Conservation (phyloP, 768 basidiomycete genomes). For the Tylopilus balloui region DNA sequence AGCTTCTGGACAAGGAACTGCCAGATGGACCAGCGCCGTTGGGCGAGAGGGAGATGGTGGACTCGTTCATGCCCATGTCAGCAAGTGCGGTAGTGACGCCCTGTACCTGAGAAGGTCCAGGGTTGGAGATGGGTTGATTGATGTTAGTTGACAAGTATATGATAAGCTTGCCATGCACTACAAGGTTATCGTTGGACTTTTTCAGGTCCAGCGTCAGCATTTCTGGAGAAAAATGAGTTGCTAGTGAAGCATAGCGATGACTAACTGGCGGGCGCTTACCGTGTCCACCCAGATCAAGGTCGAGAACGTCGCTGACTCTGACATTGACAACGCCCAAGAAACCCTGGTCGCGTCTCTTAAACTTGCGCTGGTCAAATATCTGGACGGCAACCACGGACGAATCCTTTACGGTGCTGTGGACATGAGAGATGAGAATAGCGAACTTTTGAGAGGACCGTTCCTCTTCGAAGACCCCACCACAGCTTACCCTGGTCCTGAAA, state of each 20-base stretch:
- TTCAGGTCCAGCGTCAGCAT: constrained; percentile 96
- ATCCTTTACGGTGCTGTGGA: constrained; percentile 83
- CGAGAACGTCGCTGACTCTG: constrained; percentile 83
- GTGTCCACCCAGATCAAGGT: constrained; percentile 89
- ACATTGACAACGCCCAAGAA: constrained; percentile 98
- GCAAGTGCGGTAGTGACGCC: constrained; percentile 56
- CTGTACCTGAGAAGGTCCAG: constrained; percentile 69
- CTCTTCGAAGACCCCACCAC: neutral
- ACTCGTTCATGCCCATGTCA: constrained; percentile 56
- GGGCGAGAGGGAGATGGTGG: constrained; percentile 56
- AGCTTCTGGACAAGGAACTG: constrained; percentile 51
- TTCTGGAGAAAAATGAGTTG: constrained; percentile 45
- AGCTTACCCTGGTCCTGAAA: too few relatives aligned
- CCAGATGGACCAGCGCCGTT: constrained; percentile 33
- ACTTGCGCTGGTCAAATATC: constrained; percentile 99
- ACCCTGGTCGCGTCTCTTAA: constrained; percentile 96
- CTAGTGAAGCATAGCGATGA: neutral
- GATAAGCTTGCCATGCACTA: constrained; percentile 97
- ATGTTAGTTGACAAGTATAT: constrained; percentile 94
- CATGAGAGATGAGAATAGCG: constrained; percentile 6
- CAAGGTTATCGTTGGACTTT: constrained; percentile 98
- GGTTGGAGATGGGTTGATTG: constrained; percentile 76
- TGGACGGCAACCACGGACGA: constrained; percentile 97
- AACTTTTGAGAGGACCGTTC: neutral
- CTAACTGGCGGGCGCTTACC: constrained; percentile 50